Evolutionary conservation across 129 eudicot species (phyloP), one percentile per base, ranked within the genome.

Genomic region (Erigeron canadensis): DNA sequence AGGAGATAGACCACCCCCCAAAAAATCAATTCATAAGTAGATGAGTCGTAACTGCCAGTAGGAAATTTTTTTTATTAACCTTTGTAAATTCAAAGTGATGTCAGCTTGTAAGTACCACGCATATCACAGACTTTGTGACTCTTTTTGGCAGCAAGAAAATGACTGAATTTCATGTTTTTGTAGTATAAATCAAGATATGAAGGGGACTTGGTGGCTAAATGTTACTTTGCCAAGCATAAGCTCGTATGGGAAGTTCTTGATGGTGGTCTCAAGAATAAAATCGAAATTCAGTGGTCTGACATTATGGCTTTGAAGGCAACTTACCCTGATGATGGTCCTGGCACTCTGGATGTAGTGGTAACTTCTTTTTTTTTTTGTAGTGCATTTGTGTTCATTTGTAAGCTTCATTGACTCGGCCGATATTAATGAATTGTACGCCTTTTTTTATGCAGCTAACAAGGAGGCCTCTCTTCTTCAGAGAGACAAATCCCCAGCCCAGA

Each of bases 211-310:
- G 96, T 89, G 67, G 98, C 92, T 5, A 93, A 93, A 80, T 93
- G 98, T 75, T 93, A 93, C 75, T 93, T 89, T 77, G 98, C 96
- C 6, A 93, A 93, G 88, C 96, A 93, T 84, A 93, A 93, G 87
- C 86, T 93, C 34, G 98, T 89, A 0, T 93, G 98, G 98, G 98
- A 93, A 81, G 95, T 93, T 80, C 96, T 93, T 71, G 96, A 93
- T 67, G 96, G 96, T 8, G 96, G 98, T n/a, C 92, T 89, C 16
- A 93, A 93, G 83, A 93, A 93, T 77, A 93, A 89, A 87, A 84
- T 93, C 47, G 98, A 93, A 79, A 85, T 93, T 77, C 96, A 87
- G 81, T 93, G 96, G 98, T 89, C 98, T n/a, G 96, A 89, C 70
- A 89, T 93, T 69, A 77, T 84, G 95, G 96, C 86, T 63, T 40